These are phyloP conservation scores for Linderniella brevidens DNA, from an alignment of 257 asterid species.

Conservation along the genomic window DNA sequence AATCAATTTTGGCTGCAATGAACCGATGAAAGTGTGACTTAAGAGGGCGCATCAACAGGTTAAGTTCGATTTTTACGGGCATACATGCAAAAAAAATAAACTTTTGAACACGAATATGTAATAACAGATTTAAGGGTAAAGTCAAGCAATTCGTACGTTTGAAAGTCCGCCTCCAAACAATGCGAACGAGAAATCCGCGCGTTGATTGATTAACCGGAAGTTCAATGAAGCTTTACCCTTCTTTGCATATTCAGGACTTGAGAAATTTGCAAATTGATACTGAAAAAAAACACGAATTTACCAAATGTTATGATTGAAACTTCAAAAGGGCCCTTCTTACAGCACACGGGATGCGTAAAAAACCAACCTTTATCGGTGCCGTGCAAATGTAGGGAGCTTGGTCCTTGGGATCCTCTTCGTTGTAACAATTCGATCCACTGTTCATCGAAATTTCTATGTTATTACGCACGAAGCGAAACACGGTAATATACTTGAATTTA, in stretches of 20 bases:
- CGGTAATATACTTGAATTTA: no score
- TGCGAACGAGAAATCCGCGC: conserved; percentile 65
- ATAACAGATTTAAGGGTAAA: background rate
- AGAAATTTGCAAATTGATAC: conserved; percentile 65
- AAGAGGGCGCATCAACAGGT: background rate
- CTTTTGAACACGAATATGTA: background rate
- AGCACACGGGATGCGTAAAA: conserved; percentile 1
- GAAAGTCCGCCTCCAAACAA: conserved; percentile 60
- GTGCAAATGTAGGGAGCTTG: conserved; percentile 61
- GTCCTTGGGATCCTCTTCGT: conserved; percentile 26
- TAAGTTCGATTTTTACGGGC: no score
- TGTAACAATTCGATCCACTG: conserved; percentile 57
- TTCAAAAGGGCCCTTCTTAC: background rate
- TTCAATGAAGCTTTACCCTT: conserved; percentile 54
- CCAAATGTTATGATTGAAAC: conserved; percentile 41
- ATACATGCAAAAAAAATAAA: no score
- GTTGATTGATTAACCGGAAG: conserved; percentile 68
- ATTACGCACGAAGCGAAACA: conserved; percentile 3
- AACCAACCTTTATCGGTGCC: conserved; percentile 69
- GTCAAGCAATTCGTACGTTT: conserved; percentile 17
- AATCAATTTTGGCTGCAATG: conserved; percentile 65
- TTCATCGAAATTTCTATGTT: conserved; percentile 10
- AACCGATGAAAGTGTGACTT: conserved; percentile 1
- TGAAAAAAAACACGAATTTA: conserved; percentile 20
- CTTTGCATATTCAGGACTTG: conserved; percentile 30